phyloP scores from a whole-genome alignment of 2,329 filamentous ascomycete genomes.

The Fusarium buharicum region DNA sequence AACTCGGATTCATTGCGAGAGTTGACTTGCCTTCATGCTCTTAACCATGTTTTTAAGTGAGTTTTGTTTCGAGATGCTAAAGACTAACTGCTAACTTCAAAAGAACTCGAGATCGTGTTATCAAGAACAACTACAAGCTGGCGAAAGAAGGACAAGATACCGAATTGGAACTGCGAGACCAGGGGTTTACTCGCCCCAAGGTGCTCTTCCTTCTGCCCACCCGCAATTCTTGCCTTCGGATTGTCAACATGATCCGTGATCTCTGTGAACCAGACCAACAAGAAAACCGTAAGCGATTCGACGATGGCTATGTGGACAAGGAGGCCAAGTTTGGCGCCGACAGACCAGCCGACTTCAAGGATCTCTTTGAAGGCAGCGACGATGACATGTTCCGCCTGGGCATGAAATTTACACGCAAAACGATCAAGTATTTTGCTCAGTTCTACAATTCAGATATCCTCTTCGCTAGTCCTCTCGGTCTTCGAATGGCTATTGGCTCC shows the following conservation, averaged over 20 bases:
- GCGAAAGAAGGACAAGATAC: constrained; percentile 71
- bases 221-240: constrained; percentile 82
- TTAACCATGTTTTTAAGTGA: constrained; percentile 92
- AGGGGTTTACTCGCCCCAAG: constrained; percentile 95
- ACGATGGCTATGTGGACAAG: constrained; percentile 80
- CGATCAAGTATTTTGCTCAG: constrained; percentile 90
- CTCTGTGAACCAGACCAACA: constrained; percentile 87
- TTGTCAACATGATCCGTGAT: constrained; percentile 79
- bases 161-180: constrained; percentile 83
- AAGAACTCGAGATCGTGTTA: constrained; percentile 84
- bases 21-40: constrained; percentile 80
- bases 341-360: constrained; percentile 86
- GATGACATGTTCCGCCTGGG: constrained; percentile 97
- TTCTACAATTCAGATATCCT: constrained; percentile 98
- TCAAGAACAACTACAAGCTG: constrained; percentile 90
- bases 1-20: constrained; percentile 77
- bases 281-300: constrained; percentile 92
- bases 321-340: constrained; percentile 73
- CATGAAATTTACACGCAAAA: constrained; percentile 97
- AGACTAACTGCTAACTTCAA: constrained; percentile 25
- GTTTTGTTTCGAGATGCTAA: constrained; percentile 36
- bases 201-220: constrained; percentile 91
- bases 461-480: constrained; percentile 86
- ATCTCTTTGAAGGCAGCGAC: constrained; percentile 93
- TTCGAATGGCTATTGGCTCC: constrained; percentile 89